These are phyloP conservation scores for Entomortierella parvispora DNA, from an alignment of 192 early-diverging fungal genomes.

Conservation along the genomic window DNA sequence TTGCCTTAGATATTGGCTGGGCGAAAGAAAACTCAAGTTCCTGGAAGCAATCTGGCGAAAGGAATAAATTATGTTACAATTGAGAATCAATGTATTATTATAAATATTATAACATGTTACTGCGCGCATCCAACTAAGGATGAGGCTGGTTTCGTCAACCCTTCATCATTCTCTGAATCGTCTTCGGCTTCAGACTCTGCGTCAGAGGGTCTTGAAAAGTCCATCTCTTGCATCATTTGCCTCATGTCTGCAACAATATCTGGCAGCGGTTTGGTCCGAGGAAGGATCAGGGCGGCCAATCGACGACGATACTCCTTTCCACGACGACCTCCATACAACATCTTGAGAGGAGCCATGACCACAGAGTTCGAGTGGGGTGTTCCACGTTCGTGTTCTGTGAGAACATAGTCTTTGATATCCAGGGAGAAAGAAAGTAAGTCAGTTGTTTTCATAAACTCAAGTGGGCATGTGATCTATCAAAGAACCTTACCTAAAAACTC, in stretches of 20 bases:
- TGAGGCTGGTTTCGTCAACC: not conserved
- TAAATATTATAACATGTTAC: no score
- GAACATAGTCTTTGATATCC: constrained; percentile 7
- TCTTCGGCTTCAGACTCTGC: not conserved
- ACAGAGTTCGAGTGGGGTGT: constrained; percentile 50
- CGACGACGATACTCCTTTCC: constrained; percentile 49
- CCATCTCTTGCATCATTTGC: constrained; percentile 39
- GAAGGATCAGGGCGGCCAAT: constrained; percentile 26
- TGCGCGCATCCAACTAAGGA: no score
- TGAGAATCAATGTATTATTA: no score
- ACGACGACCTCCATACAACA: constrained; percentile 50
- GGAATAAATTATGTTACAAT: no score
- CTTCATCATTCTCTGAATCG: constrained; percentile 7
- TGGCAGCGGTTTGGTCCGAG: constrained; percentile 32
- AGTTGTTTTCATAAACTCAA: constrained; percentile 16
- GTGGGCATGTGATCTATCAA: no score
- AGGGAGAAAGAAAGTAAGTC: constrained; percentile 4
- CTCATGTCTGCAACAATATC: constrained; percentile 31
- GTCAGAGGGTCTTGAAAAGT: constrained; percentile 6
- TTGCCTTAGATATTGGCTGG: not conserved
- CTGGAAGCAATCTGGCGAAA: no score
- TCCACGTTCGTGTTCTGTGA: constrained; percentile 38
- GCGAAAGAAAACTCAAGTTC: not conserved
- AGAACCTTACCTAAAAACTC: constrained; percentile 50
- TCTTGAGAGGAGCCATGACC: constrained; percentile 54